Percentiles rank a stretch among this genome's conserved stretches.
Evolutionary conservation across 1,284 basidiomycete genomes (phyloP).

Genomic region (Naganishia albida): DNA sequence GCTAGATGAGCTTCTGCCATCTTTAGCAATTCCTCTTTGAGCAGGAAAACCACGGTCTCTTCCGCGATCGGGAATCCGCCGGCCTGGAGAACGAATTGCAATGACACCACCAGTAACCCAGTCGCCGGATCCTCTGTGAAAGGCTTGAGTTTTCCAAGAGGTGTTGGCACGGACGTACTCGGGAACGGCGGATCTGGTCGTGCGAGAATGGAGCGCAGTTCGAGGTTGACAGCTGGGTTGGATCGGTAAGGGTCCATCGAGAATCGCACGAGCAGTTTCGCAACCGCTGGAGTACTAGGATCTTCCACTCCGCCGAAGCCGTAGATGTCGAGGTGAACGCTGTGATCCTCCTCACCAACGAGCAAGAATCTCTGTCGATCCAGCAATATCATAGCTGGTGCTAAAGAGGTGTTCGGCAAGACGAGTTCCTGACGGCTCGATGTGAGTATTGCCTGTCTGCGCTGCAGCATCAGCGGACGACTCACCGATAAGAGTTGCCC

Average conservation of each 20-base stretch:
- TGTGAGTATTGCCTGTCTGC: background rate
- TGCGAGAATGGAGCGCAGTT: slow-evolving; percentile 43
- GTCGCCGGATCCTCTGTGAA: slow-evolving; percentile 49
- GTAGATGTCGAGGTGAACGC: slow-evolving; percentile 44
- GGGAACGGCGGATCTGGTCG: slow-evolving; percentile 52
- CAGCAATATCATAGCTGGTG: slow-evolving; percentile 40
- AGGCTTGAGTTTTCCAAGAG: slow-evolving; percentile 41
- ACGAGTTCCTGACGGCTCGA: slow-evolving; percentile 2
- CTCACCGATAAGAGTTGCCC: slow-evolving; percentile 46
- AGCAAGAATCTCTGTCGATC: slow-evolving; percentile 43
- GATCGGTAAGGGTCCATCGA: slow-evolving; percentile 16
- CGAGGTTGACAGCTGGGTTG: background rate
- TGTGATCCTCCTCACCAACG: slow-evolving; percentile 40
- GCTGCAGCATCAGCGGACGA: slow-evolving; percentile 1
- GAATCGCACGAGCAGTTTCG: slow-evolving; percentile 14
- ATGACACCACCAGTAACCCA: slow-evolving; percentile 46
- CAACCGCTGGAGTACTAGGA: slow-evolving; percentile 29
- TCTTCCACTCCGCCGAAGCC: slow-evolving; percentile 34
- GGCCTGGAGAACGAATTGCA: slow-evolving; percentile 19
- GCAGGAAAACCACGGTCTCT: slow-evolving; percentile 49
- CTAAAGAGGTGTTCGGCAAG: slow-evolving; percentile 2
- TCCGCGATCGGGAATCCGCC: slow-evolving; percentile 25
- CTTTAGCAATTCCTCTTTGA: slow-evolving; percentile 57
- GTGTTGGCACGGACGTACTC: slow-evolving; percentile 30
- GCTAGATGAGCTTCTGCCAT: slow-evolving; percentile 55